Conservation (phyloP, 257 asterid species). For the Rubia yunnanensis region DNA sequence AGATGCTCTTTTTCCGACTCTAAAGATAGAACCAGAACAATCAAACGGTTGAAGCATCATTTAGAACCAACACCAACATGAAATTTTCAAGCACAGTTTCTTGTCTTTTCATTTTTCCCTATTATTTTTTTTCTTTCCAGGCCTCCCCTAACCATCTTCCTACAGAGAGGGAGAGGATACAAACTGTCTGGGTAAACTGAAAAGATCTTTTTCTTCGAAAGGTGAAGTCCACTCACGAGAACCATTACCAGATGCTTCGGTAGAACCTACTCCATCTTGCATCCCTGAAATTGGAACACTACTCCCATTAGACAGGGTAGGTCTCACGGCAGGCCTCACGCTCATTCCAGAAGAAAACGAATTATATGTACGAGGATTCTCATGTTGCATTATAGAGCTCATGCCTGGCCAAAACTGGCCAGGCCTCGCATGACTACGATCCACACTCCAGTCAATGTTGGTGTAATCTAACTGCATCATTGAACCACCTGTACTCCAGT, state of each 20-base stretch:
- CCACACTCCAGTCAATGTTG: conserved; percentile 69
- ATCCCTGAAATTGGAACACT: conserved; percentile 32
- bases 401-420: conserved; percentile 39
- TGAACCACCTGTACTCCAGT: conserved; percentile 47
- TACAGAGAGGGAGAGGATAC: conserved; percentile 82
- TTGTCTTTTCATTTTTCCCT: conserved; percentile 27
- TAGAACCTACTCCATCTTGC: conserved; percentile 41
- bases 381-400: conserved; percentile 33
- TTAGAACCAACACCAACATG: conserved; percentile 35
- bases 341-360: conserved; percentile 43
- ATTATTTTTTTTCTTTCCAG: conserved; percentile 24
- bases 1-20: conserved; percentile 23
- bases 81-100: conserved; percentile 29
- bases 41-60: conserved; percentile 30
- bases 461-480: conserved; percentile 45
- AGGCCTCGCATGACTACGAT: conserved; percentile 30
- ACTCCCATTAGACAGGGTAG: conserved; percentile 31
- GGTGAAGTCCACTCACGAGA: conserved; percentile 91
- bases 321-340: conserved; percentile 44
- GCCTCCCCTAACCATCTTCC: conserved; percentile 28
- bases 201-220: conserved; percentile 81
- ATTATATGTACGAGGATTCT: conserved; percentile 25
- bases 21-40: conserved; percentile 13
- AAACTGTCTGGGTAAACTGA: conserved; percentile 84
- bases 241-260: conserved; percentile 32